Evolutionary conservation across 257 asterid species (phyloP).

Genomic region (Agastache rugosa): DNA sequence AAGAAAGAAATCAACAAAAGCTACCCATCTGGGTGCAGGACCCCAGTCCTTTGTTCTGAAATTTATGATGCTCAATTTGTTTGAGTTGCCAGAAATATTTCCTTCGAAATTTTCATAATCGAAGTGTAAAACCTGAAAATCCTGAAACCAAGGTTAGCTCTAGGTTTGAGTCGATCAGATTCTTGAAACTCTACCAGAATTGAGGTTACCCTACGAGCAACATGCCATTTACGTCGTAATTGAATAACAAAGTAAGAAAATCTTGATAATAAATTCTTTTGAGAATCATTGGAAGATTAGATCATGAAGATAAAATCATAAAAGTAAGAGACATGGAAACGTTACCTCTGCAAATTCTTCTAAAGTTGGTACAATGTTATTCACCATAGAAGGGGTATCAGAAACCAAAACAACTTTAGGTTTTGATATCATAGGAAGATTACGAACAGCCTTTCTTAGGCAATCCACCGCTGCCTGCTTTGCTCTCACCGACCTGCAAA

Average conservation of each 20-base stretch:
- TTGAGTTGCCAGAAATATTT: slow-evolving; percentile 52
- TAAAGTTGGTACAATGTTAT: slow-evolving; percentile 59
- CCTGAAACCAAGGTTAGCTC: slow-evolving; percentile 28
- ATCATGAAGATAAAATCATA: background rate
- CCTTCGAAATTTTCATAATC: slow-evolving; percentile 67
- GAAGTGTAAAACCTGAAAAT: slow-evolving; percentile 77
- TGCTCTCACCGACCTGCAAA: slow-evolving; percentile 79
- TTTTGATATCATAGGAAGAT: slow-evolving; percentile 47
- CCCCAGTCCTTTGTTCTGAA: slow-evolving; percentile 93
- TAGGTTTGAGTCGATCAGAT: background rate
- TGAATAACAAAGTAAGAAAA: background rate
- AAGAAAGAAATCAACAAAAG: slow-evolving; percentile 95
- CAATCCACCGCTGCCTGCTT: slow-evolving; percentile 76
- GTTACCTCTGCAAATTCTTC: slow-evolving; percentile 76
- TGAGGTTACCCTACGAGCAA: background rate
- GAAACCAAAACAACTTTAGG: slow-evolving; percentile 85
- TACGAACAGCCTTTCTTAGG: slow-evolving; percentile 51
- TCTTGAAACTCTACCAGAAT: background rate
- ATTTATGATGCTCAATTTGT: slow-evolving; percentile 41
- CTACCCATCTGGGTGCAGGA: slow-evolving; percentile 99
- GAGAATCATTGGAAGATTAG: background rate
- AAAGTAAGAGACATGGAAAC: slow-evolving; percentile 29
- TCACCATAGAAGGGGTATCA: slow-evolving; percentile 77
- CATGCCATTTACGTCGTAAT: background rate
- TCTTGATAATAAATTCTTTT: background rate